Evolutionary conservation across 306 rosid species (phyloP).

Genomic region (Glycyrrhiza uralensis): DNA sequence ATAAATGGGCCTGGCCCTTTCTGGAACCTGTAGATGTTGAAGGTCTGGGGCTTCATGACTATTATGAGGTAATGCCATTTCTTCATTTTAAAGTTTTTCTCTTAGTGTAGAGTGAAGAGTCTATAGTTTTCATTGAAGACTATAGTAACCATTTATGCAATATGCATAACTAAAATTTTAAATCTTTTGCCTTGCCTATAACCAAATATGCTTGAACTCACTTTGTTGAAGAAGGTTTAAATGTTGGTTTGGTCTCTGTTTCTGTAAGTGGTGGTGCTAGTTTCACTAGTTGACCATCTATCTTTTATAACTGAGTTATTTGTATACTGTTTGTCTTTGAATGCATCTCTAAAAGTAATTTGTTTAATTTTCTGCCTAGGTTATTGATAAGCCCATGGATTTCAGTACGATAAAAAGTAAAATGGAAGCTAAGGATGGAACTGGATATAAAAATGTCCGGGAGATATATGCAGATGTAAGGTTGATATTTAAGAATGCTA

Average conservation of each 20-base stretch:
- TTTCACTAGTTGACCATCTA: not conserved
- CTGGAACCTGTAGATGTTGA: slow-evolving; percentile 80
- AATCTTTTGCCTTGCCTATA: not conserved
- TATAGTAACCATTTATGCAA: not conserved
- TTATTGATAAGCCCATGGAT: slow-evolving; percentile 88
- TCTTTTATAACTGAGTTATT: not conserved
- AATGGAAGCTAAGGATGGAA: slow-evolving; percentile 82
- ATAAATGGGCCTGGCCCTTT: slow-evolving; percentile 76
- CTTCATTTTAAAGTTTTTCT: not conserved
- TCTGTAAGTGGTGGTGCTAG: not conserved
- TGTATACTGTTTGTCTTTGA: not conserved
- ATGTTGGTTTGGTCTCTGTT: not conserved
- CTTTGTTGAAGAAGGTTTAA: not conserved
- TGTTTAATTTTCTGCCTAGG: slow-evolving; percentile 42
- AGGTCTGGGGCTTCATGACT: slow-evolving; percentile 77
- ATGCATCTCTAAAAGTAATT: not conserved
- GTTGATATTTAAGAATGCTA: slow-evolving; percentile 76
- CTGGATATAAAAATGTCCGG: slow-evolving; percentile 67
- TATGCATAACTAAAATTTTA: not conserved
- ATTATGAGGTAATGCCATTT: slow-evolving; percentile 55
- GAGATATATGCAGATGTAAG: slow-evolving; percentile 72
- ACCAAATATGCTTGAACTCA: not conserved
- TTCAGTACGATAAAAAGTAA: slow-evolving; percentile 67
- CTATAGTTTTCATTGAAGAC: no score
- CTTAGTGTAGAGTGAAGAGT: no score